A percentile compares a stretch with the other conserved stretches of the same genome.
These are phyloP conservation scores for Lodderomyces metapsilosis DNA, from an alignment of 1,139 yeast species.

Conservation along the genomic window DNA sequence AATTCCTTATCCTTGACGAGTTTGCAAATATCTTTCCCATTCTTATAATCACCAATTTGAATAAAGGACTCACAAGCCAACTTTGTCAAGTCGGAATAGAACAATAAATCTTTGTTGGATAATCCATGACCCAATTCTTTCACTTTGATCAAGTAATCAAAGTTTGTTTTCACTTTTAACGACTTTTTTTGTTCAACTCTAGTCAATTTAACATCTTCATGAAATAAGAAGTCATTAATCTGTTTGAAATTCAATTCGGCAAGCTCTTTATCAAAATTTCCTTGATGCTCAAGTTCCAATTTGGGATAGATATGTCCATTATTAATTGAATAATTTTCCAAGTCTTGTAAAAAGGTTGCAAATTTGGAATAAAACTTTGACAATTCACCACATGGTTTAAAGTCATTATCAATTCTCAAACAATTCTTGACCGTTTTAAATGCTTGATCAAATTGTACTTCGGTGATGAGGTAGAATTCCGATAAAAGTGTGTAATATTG, in stretches of 20 bases:
- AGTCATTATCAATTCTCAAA: constrained; percentile 68
- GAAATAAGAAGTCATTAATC: constrained; percentile 24
- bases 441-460: constrained; percentile 51
- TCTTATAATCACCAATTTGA: constrained; percentile 26
- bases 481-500: constrained; percentile 33
- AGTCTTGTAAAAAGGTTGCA: constrained; percentile 30
- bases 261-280: constrained; percentile 14
- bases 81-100: constrained; percentile 34
- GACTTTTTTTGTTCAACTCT: constrained; percentile 27
- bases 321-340: constrained; percentile 45
- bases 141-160: constrained; percentile 27
- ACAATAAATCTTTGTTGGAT: constrained; percentile 9
- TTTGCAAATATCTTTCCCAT: constrained; percentile 34
- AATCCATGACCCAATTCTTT: constrained; percentile 2
- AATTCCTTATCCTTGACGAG: constrained; percentile 25
- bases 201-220: constrained; percentile 28
- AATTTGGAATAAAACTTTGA: constrained; percentile 45
- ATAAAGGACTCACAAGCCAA: constrained; percentile 49
- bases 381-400: constrained; percentile 48
- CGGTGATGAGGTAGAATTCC: constrained; percentile 47
- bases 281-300: constrained; percentile 15
- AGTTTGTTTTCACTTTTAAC: constrained; percentile 19
- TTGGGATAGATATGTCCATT: constrained; percentile 32
- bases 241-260: constrained; percentile 19
- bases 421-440: constrained; percentile 55